Evolutionary conservation across 1,284 basidiomycete genomes (phyloP), one percentile per base, ranked within the genome.

Genomic region (Chalciporus sp.): DNA sequence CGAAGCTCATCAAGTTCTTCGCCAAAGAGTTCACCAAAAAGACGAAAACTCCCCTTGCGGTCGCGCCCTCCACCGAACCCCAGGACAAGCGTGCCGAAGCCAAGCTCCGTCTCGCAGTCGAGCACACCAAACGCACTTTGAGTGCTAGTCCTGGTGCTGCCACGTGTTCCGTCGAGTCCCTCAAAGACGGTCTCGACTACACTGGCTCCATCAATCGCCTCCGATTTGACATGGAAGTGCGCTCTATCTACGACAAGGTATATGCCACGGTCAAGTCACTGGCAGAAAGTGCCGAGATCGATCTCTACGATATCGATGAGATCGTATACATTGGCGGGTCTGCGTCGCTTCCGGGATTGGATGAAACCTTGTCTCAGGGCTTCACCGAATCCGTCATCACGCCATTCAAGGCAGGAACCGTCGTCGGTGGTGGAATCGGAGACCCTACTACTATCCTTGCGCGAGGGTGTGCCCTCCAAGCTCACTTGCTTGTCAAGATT

Each of bases 11-110:
- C 76, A 86, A 90, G 57, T 92, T 92, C 79, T 98, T 99, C 73
- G 87, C 93, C 51, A 91, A 95, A 70, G 96, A 99, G 67, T 99
- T 99, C 72, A 92, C 92, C 51, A 98, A 98, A 74, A 99, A 98
- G 80, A 95, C 90, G 39, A 95, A 95, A 74, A 82, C 84, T 23
- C 76, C 87, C 0, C 79, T 98, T 39, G 74, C 81, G 14, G 86
- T 82, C 60, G 77, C 81, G 39, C 86, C 88, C 35, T 73, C 83
- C 17, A 72, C 74, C 6, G 76, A 83, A n/a, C 65, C 76, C 11
- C 74, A 76, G 46, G 91, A 95, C 73, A 84, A 86, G 67, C 91
- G 97, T 20, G 94, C 96, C 4, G 92, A 95, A 70, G 92, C 94
- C 47, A 98, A 97, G 72, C 84, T 99, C 40, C 83, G 92, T 27